These are phyloP conservation scores for Mucor piriformis DNA, from an alignment of 371 early-diverging fungal species.

Conservation along the genomic window DNA sequence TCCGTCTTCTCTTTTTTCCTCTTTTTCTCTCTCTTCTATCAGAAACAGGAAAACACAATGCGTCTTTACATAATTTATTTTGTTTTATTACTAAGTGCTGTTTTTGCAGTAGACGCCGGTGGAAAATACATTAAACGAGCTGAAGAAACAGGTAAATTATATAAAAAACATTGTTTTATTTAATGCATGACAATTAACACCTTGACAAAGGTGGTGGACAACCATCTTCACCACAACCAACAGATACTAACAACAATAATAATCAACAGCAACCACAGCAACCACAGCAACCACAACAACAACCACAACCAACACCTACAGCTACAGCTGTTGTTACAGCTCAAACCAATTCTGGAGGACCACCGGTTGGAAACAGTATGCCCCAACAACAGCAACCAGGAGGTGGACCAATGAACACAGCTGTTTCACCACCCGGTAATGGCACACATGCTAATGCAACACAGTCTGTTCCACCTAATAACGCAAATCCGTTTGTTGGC, in stretches of 20 bases:
- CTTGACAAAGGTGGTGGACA: background rate
- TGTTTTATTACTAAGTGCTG: background rate
- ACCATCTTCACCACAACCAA: constrained; percentile 4
- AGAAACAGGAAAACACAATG: background rate
- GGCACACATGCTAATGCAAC: constrained; percentile 33
- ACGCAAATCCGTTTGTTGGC: constrained; percentile 40
- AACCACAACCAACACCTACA: constrained; percentile 17
- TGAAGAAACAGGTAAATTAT: constrained; percentile 31
- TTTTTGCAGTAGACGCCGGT: constrained; percentile 7
- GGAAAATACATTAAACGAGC: constrained; percentile 14
- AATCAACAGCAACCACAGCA: constrained; percentile 8
- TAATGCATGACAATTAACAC: background rate
- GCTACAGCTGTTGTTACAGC: constrained; percentile 20
- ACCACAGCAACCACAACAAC: background rate
- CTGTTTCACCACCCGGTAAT: constrained; percentile 19
- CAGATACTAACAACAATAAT: constrained; percentile 4
- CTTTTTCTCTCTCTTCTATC: constrained; percentile 1
- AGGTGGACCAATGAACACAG: constrained; percentile 15
- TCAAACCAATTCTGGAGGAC: constrained; percentile 12
- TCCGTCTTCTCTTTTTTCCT: background rate
- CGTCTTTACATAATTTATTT: constrained; percentile 2
- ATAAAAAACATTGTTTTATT: background rate
- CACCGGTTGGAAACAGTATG: constrained; percentile 7
- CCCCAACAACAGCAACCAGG: constrained; percentile 16
- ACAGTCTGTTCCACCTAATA: constrained; percentile 26